A percentile compares a stretch with the other conserved stretches of the same genome.
Conservation (phyloP, 176 grass and related monocot species). For the Pharus latifolius region DNA sequence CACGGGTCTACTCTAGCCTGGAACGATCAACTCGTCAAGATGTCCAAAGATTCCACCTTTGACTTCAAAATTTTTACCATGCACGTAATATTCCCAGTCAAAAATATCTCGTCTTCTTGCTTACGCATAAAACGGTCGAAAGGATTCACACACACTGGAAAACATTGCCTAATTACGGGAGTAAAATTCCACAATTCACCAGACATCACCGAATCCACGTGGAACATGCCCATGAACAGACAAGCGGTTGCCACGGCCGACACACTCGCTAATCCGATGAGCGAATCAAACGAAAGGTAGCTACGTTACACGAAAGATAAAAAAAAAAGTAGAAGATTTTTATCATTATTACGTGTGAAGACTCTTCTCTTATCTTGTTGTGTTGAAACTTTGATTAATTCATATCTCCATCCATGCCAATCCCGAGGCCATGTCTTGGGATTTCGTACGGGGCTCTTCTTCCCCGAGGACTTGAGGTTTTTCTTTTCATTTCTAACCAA, state of each 20-base stretch:
- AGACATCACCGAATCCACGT: neutral
- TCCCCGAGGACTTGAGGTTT: neutral
- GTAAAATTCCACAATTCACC: neutral
- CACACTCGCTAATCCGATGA: neutral
- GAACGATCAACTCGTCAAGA: slow-evolving; percentile 1
- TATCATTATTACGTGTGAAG: neutral
- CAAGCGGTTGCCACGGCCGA: neutral
- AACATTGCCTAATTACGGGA: too few relatives aligned
- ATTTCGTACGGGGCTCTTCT: neutral
- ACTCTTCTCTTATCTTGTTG: neutral
- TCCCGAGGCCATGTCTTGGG: neutral
- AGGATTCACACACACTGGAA: neutral
- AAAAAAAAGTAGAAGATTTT: neutral
- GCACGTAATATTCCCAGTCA: neutral
- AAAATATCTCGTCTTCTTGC: neutral
- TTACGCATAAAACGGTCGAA: neutral
- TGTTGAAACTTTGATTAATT: slow-evolving; percentile 2
- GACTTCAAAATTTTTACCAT: neutral
- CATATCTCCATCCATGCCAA: neutral
- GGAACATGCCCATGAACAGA: neutral
- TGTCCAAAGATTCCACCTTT: neutral
- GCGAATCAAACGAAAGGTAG: neutral
- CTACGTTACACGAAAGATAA: neutral
- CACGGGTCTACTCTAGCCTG: neutral
- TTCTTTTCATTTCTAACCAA: neutral